Evolutionary conservation across 2,329 filamentous ascomycete genomes (phyloP).

Genomic region (Arachnomyces sp.): DNA sequence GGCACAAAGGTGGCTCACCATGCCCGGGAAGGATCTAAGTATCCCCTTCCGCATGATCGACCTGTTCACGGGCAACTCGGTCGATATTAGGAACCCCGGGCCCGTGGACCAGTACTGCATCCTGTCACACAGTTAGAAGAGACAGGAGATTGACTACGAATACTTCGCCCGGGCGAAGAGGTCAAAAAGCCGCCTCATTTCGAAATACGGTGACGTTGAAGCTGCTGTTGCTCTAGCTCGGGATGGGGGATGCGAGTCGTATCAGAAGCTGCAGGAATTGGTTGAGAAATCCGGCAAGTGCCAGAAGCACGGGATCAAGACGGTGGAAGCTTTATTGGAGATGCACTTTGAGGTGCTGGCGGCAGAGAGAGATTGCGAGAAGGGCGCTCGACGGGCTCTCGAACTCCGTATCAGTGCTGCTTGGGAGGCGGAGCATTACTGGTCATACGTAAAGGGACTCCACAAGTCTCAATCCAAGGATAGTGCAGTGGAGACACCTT

Average conservation of each 20-base stretch:
- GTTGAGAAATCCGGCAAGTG: no score
- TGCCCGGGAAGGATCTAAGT: not conserved
- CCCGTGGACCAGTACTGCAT: constrained; percentile 27
- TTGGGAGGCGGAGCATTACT: no score
- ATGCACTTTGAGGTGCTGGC: no score
- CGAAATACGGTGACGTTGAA: not conserved
- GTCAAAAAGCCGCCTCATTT: not conserved
- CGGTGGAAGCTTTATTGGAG: no score
- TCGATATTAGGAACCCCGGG: constrained; percentile 19
- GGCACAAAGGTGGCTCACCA: not conserved
- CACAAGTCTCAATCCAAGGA: no score
- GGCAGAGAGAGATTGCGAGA: no score
- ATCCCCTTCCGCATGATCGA: constrained; percentile 28
- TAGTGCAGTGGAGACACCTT: no score
- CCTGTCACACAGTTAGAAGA: constrained; percentile 31
- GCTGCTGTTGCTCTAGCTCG: constrained; percentile 4
- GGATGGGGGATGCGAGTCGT: not conserved
- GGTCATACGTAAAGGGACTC: no score
- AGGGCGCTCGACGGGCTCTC: no score
- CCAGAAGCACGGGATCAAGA: no score
- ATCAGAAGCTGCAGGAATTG: no score
- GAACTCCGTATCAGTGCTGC: no score
- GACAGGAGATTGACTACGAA: constrained; percentile 22
- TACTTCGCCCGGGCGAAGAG: constrained; percentile 19
- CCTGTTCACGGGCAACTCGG: constrained; percentile 24